Base-by-base conservation (phyloP, 345 rosid species). In the Raphanus sativus region DNA sequence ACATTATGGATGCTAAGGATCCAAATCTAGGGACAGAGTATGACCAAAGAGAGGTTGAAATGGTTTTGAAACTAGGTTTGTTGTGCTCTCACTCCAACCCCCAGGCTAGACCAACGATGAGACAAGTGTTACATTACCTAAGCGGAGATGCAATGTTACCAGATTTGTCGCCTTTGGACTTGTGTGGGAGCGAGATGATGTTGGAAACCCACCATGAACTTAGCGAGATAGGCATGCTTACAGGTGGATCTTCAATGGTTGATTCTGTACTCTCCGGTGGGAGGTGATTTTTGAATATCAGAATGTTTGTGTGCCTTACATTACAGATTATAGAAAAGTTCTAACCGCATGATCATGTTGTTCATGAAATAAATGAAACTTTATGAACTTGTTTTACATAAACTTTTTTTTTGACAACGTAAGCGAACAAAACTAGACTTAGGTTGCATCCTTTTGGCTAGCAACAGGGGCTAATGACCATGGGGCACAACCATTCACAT, bases 41-140 rank as follows among this genome's bases (percentile, higher is more conserved):
- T 42, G 86, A 84, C 58, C 56, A 84, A 54, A 86, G 81, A 71
- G 86, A 90, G 63, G 84, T 86, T 34, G 36, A 84, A 65, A 61
- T 81, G 79, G 83, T 85, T 65, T 30, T 93, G 33, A 87, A 89
- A 77, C 38, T 93, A 65, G 98, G 98, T 60, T 59, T 93, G 38
- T 4, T 89, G 60, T 93, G 97, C 71, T 88, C 96, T 8, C 85
- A 84, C 54, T 45, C 4, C 54, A 45, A 45, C 54, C 54, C 15
- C 9, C 42, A 38, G 11, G 42, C 42, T 38, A 38, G 42, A 38
- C 42, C 42, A 38, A 38, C 42, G 0, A 38, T 38, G 42, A 38
- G 42, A 38, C 42, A 2, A 38, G 42, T 38, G 11, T 38, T 38
- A 38, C 42, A 38, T 38, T 38, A 40, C 48, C 83, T 94, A 70